A percentile compares a stretch with the other conserved stretches of the same genome.
Evolutionary conservation across 225 moss, liverwort and hornwort species (phyloP).

Genomic region (Takakia lepidozioides): DNA sequence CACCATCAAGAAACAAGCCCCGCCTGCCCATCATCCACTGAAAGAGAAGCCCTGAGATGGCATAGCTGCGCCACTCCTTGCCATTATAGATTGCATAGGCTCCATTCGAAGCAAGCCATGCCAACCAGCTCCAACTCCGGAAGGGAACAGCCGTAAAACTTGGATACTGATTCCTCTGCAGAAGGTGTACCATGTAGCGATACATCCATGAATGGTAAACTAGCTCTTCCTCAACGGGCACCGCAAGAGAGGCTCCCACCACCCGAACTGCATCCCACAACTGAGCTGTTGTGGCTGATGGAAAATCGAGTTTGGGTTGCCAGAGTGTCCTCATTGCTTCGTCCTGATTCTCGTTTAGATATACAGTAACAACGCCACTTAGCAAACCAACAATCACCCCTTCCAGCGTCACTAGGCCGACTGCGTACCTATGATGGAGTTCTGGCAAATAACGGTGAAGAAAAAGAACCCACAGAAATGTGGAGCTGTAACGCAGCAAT

Average conservation of each 20-base stretch:
- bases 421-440: conserved; percentile 24
- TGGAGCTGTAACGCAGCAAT: conserved; percentile 49
- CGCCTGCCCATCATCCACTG: conserved; percentile 64
- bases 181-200: conserved; percentile 28
- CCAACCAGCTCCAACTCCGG: conserved; percentile 59
- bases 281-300: conserved; percentile 25
- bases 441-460: conserved; percentile 48
- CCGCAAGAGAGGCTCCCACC: conserved; percentile 41
- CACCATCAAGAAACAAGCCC: conserved; percentile 68
- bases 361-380: conserved; percentile 54
- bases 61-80: conserved; percentile 73
- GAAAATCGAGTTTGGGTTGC: conserved; percentile 58
- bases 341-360: conserved; percentile 68
- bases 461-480: conserved; percentile 34
- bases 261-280: conserved; percentile 65
- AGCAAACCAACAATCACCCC: conserved; percentile 58
- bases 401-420: conserved; percentile 35
- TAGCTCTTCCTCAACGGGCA: conserved; percentile 57
- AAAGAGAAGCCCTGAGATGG: conserved; percentile 49
- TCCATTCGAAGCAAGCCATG: conserved; percentile 52
- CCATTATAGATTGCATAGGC: conserved; percentile 68
- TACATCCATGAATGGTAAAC: conserved; percentile 80
- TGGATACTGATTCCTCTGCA: conserved; percentile 7
- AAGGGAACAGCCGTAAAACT: conserved; percentile 58
- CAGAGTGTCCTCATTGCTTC: conserved; percentile 68